Conservation (phyloP, 164 flowering plant species). For the Dillenia suffruticosa region DNA sequence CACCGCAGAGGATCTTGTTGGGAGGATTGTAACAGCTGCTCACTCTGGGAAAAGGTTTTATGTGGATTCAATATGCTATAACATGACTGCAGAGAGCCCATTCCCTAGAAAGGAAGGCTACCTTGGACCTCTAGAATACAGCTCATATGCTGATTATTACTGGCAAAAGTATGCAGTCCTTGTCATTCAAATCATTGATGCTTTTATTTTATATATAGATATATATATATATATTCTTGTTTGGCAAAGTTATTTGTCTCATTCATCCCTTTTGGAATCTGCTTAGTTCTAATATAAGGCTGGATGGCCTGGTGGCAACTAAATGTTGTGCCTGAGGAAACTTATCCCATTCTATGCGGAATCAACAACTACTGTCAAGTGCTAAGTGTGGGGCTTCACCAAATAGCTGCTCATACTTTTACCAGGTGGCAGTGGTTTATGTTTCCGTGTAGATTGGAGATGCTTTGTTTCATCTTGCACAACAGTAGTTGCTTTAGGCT, state of each 20-base stretch:
- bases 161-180: constrained; percentile 64
- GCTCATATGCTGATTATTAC: constrained; percentile 95
- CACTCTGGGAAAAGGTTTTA: constrained; percentile 99
- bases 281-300: constrained; percentile 20
- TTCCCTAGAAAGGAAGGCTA: constrained; percentile 99
- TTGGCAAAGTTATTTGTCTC: too few relatives aligned
- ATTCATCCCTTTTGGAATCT: constrained; percentile 1
- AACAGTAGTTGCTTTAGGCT: constrained; percentile 49
- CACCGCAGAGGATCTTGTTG: constrained; percentile 58
- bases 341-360: constrained; percentile 19
- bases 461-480: constrained; percentile 41
- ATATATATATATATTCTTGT: neutral
- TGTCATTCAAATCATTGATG: neutral
- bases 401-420: constrained; percentile 4
- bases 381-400: constrained; percentile 6
- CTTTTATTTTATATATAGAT: neutral
- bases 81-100: constrained; percentile 89
- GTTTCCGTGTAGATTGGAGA: constrained; percentile 25
- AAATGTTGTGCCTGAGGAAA: constrained; percentile 44
- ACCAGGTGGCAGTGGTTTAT: constrained; percentile 21
- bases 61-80: constrained; percentile 84
- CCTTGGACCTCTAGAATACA: constrained; percentile 96
- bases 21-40: constrained; percentile 94
- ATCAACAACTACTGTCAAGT: constrained; percentile 23
- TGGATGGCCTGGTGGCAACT: constrained; percentile 38